Percentiles rank a stretch among this genome's conserved stretches.
These are phyloP conservation scores for Dryas drummondii DNA, from an alignment of 306 rosid species.

Conservation along the genomic window DNA sequence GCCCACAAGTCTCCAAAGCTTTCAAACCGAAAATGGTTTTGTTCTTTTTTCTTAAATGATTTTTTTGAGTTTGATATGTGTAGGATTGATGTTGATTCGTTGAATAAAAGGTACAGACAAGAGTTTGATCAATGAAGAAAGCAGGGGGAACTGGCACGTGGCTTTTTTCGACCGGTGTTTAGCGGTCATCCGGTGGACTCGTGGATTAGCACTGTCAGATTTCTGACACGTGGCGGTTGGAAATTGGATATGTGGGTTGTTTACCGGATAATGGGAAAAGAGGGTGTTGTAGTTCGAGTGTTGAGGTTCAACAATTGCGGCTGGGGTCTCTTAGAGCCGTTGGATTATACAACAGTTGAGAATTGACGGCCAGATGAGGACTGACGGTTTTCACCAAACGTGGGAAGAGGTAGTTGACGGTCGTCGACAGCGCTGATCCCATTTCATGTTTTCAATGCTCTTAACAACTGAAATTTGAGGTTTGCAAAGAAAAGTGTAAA, in stretches of 20 bases:
- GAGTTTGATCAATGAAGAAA: constrained; percentile 24
- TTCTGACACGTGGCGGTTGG: constrained; percentile 3
- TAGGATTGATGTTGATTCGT: constrained; percentile 3
- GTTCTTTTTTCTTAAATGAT: neutral
- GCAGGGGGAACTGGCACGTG: constrained; percentile 24
- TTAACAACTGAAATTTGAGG: neutral
- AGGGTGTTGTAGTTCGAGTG: constrained; percentile 1
- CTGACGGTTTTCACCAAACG: constrained; percentile 7
- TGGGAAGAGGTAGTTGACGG: constrained; percentile 21
- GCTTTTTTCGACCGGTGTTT: neutral
- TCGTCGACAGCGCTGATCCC: constrained; percentile 12
- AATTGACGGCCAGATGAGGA: neutral
- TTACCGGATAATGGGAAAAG: constrained; percentile 7
- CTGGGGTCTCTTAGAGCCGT: constrained; percentile 21
- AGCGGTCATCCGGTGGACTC: constrained; percentile 13
- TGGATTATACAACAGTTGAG: neutral
- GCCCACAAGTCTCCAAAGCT: constrained; percentile 24
- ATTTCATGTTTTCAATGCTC: neutral
- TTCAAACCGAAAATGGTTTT: constrained; percentile 1
- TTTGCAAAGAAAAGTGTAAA: neutral
- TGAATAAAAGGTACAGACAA: constrained; percentile 7
- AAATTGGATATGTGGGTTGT: neutral
- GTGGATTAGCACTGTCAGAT: neutral
- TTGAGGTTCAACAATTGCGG: constrained; percentile 36
- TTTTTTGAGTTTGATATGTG: neutral